Evolutionary conservation across 805 yeast genomes (phyloP).

Genomic region (Candida taoyuanica): DNA sequence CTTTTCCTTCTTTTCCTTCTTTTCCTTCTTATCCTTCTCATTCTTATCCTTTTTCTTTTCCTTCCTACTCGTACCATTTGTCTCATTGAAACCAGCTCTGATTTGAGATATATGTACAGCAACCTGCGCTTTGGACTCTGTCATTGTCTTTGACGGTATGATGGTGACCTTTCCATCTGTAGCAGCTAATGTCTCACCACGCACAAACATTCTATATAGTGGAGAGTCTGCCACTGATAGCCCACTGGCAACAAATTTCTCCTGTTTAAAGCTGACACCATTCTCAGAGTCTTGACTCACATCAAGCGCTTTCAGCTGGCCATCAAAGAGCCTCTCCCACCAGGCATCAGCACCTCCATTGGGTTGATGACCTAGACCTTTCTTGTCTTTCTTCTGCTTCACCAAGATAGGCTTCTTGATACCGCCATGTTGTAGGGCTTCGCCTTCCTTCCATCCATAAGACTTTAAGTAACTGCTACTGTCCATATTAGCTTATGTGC

Average conservation of each 20-base stretch:
- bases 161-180: conserved; percentile 46
- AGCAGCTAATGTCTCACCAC: conserved; percentile 81
- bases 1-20: conserved; percentile 23
- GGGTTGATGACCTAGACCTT: conserved; percentile 77
- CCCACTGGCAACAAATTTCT: conserved; percentile 42
- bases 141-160: conserved; percentile 5
- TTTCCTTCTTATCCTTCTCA: conserved; percentile 18
- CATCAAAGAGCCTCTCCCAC: conserved; percentile 97
- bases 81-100: conserved; percentile 15
- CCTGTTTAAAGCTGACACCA: conserved; percentile 49
- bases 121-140: neutral
- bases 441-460: conserved; percentile 92
- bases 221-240: conserved; percentile 58
- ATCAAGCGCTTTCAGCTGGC: conserved; percentile 76
- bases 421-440: conserved; percentile 76
- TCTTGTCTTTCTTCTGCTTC: conserved; percentile 83
- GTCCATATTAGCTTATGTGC: conserved; percentile 46
- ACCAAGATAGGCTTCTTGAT: conserved; percentile 81
- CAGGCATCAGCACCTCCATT: conserved; percentile 68
- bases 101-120: conserved; percentile 7
- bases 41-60: conserved; percentile 21
- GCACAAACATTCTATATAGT: conserved; percentile 78
- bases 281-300: conserved; percentile 34
- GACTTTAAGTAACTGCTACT: conserved; percentile 65
- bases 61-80: conserved; percentile 15